Percentiles rank a stretch among this genome's conserved stretches.
Conservation (phyloP, 805 yeast genomes). For the Monosporozyma aerobia region DNA sequence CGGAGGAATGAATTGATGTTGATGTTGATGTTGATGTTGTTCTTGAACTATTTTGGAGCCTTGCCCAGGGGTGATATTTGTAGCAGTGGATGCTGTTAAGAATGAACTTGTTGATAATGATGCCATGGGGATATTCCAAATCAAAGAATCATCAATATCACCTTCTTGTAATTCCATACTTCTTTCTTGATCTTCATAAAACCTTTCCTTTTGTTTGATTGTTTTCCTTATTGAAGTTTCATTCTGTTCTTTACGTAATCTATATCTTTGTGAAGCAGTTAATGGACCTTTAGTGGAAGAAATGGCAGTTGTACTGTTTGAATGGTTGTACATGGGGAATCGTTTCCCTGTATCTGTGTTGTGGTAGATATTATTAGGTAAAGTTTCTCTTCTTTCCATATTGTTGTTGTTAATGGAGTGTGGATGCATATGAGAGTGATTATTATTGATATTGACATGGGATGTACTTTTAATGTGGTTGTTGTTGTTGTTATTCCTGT, state of each 20-base stretch:
- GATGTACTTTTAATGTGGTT: neutral
- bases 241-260: constrained; percentile 33
- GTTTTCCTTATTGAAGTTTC: constrained; percentile 28
- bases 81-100: constrained; percentile 6
- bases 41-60: neutral
- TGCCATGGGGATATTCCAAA: constrained; percentile 49
- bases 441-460: constrained; percentile 1
- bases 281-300: constrained; percentile 9
- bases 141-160: constrained; percentile 34
- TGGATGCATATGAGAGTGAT: neutral
- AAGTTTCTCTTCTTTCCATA: neutral
- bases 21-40: neutral
- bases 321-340: constrained; percentile 5
- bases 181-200: constrained; percentile 30
- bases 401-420: neutral
- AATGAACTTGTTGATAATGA: constrained; percentile 26
- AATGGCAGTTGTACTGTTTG: constrained; percentile 12
- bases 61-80: neutral
- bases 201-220: constrained; percentile 31
- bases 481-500: too few species aligned
- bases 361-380: neutral
- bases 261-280: constrained; percentile 37
- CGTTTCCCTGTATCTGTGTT: neutral
- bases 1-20: constrained; percentile 1
- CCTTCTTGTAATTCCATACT: constrained; percentile 14